Evolutionary conservation across 306 rosid species (phyloP).

Genomic region (Rubus parviflorus): DNA sequence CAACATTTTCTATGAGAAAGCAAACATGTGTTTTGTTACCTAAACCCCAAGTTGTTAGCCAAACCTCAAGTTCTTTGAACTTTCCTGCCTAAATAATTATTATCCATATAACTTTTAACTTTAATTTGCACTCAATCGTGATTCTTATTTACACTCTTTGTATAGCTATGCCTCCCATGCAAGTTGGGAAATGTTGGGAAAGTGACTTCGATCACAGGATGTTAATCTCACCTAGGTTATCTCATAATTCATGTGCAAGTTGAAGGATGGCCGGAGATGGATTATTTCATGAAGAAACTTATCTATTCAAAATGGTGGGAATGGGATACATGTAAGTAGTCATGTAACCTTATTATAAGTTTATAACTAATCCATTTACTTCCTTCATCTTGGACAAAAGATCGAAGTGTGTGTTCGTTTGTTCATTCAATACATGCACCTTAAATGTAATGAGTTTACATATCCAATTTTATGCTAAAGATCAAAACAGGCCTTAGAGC

Average conservation of each 20-base stretch:
- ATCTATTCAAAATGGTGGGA: background rate
- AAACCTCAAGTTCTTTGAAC: background rate
- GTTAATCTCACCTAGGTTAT: background rate
- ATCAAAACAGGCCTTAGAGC: too few relatives aligned
- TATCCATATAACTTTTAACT: too few relatives aligned
- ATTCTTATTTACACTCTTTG: background rate
- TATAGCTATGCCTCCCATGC: background rate
- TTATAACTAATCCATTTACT: background rate
- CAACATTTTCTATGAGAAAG: conserved; percentile 1
- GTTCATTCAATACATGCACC: too few relatives aligned
- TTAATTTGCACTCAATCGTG: background rate
- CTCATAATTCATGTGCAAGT: background rate
- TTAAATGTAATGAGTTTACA: too few relatives aligned
- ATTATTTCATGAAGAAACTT: background rate
- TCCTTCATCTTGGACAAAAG: background rate
- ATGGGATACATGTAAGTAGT: too few relatives aligned
- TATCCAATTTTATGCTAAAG: background rate
- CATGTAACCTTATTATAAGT: background rate
- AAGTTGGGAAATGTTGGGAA: conserved; percentile 4
- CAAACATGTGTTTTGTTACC: background rate
- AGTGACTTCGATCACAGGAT: background rate
- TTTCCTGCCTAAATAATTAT: background rate
- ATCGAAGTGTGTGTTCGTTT: too few relatives aligned
- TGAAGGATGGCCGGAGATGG: background rate
- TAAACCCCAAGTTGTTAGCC: background rate